phyloP scores from a whole-genome alignment of 2,329 filamentous ascomycete species.

The Botrytis sinoallii region DNA sequence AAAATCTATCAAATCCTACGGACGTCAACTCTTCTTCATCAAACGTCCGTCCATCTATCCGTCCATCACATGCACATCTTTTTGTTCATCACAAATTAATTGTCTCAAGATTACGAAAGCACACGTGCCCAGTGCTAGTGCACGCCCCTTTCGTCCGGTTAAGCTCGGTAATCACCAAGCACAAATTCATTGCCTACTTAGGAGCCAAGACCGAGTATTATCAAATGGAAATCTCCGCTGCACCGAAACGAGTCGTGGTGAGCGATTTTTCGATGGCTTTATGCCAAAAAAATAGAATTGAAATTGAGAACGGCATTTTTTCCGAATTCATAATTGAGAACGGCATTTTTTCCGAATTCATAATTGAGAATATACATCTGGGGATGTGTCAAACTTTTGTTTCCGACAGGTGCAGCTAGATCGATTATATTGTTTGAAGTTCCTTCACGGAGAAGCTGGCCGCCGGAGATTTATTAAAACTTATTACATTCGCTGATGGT shows the following conservation, averaged over 20 bases:
- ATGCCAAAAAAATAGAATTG: neutral
- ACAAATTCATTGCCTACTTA: neutral
- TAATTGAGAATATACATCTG: neutral
- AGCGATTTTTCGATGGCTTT: neutral
- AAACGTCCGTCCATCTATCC: neutral
- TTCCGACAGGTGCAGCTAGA: neutral
- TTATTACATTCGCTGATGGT: neutral
- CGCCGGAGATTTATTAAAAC: neutral
- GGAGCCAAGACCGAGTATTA: neutral
- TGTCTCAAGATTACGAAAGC: neutral
- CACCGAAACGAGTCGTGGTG: conserved; percentile 4
- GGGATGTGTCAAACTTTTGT: neutral
- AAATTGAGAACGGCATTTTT: neutral
- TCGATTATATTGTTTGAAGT: neutral
- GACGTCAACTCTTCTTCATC: neutral
- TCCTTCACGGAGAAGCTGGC: neutral
- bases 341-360: neutral
- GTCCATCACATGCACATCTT: neutral
- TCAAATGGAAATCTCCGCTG: neutral
- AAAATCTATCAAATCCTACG: neutral
- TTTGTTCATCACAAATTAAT: neutral
- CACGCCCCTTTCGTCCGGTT: conserved; percentile 6
- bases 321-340: neutral
- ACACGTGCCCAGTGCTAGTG: neutral
- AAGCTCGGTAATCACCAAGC: neutral